Conservation (phyloP, 179 eudicot genomes). For the Silene coronaria region DNA sequence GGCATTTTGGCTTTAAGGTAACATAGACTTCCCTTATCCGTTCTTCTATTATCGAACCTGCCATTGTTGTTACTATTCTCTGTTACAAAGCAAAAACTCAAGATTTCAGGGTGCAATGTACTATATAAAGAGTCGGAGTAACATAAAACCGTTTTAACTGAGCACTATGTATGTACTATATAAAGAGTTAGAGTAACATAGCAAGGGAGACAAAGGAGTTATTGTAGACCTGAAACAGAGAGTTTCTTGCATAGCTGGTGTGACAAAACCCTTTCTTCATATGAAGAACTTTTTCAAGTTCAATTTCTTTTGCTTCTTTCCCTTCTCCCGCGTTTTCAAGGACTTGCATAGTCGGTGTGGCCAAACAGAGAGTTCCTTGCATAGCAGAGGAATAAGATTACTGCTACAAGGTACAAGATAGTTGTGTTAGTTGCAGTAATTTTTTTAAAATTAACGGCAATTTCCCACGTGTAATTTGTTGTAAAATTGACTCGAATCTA, state of each 20-base stretch:
- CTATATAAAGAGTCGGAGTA: not conserved
- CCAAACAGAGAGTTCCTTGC: too few species aligned
- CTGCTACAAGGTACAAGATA: too few species aligned
- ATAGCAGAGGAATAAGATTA: not conserved
- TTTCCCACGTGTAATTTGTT: too few species aligned
- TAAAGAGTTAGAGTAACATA: not conserved
- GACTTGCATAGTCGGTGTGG: too few species aligned
- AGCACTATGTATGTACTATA: too few species aligned
- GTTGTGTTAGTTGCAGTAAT: too few species aligned
- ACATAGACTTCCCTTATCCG: conserved; percentile 18
- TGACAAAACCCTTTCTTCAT: conserved; percentile 24
- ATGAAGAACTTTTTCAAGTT: conserved; percentile 17
- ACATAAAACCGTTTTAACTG: too few species aligned
- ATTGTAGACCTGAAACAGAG: not conserved
- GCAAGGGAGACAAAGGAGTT: not conserved
- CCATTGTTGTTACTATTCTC: conserved; percentile 18
- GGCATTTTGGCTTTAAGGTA: conserved; percentile 18
- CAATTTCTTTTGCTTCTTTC: not conserved
- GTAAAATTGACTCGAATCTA: too few species aligned
- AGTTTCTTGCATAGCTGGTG: not conserved
- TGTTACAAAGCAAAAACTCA: not conserved
- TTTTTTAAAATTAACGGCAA: too few species aligned
- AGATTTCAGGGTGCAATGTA: too few species aligned
- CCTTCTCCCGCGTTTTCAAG: not conserved
- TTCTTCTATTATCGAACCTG: conserved; percentile 19